phyloP scores from a whole-genome alignment of 306 rosid species.

The Crataegus laevigata region DNA sequence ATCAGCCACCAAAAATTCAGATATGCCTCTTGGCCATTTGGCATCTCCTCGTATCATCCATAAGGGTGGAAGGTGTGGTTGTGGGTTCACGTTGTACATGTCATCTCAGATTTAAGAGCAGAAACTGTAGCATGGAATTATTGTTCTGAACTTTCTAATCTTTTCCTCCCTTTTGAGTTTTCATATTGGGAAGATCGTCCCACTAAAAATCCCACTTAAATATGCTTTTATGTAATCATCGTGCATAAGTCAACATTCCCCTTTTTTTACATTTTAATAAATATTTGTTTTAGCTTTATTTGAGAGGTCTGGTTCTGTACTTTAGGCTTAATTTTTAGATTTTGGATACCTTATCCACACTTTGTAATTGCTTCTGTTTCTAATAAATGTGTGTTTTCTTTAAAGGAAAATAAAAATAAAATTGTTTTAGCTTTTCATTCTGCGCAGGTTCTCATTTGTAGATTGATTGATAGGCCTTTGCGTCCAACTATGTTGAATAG shows the following conservation, averaged over 20 bases:
- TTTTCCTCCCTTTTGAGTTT: neutral
- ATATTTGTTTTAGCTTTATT: neutral
- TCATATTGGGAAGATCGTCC: neutral
- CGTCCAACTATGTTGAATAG: slow-evolving; percentile 96
- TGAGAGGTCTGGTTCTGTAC: no score
- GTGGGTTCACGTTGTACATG: neutral
- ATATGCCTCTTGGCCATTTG: neutral
- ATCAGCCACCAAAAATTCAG: neutral
- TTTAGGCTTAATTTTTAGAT: no score
- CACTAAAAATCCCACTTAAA: neutral
- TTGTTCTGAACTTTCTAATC: neutral
- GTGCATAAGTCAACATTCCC: neutral
- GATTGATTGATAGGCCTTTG: slow-evolving; percentile 94
- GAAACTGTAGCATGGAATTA: neutral
- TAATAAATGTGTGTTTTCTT: no score
- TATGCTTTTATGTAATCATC: neutral
- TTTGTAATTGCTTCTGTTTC: no score
- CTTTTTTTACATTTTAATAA: neutral
- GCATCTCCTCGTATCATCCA: neutral
- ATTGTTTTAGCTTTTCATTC: slow-evolving; percentile 12
- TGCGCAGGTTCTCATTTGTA: slow-evolving; percentile 89
- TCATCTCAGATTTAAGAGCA: neutral
- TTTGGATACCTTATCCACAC: no score
- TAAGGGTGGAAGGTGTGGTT: neutral
- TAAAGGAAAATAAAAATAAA: neutral